Conservation (phyloP, 345 rosid genomes). For the Excoecaria agallocha region DNA sequence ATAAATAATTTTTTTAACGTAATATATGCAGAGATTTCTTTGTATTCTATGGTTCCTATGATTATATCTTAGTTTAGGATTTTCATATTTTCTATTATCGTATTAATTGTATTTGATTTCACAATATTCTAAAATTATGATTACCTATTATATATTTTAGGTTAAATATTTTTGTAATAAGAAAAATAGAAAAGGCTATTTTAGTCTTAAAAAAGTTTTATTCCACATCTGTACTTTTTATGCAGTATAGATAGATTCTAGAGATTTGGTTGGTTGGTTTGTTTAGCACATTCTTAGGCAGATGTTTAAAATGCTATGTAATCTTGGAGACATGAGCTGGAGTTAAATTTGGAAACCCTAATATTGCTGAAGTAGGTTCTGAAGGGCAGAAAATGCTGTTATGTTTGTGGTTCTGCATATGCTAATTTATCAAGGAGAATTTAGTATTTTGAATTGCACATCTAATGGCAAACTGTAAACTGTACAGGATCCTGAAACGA, state of each 20-base stretch:
- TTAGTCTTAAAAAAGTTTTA: no score
- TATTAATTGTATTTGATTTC: no score
- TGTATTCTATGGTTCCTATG: no score
- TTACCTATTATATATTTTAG: no score
- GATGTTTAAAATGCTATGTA: neutral
- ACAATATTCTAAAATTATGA: no score
- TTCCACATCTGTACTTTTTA: no score
- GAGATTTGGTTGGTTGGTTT: neutral
- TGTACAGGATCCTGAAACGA: slow-evolving; percentile 77
- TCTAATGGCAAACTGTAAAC: slow-evolving; percentile 14
- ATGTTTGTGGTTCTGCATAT: neutral
- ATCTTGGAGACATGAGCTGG: neutral
- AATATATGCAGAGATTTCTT: no score
- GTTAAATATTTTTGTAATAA: no score
- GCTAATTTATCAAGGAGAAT: neutral
- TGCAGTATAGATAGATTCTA: neutral
- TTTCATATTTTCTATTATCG: no score
- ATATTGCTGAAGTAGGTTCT: neutral
- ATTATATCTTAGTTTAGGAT: no score
- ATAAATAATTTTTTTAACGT: no score
- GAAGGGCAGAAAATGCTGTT: neutral
- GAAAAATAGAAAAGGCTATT: no score
- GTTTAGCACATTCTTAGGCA: neutral
- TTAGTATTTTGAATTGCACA: slow-evolving; percentile 5
- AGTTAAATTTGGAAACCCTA: neutral